Base-by-base conservation (phyloP, 2,329 filamentous ascomycete species). In the Tolypocladium nubicola region DNA sequence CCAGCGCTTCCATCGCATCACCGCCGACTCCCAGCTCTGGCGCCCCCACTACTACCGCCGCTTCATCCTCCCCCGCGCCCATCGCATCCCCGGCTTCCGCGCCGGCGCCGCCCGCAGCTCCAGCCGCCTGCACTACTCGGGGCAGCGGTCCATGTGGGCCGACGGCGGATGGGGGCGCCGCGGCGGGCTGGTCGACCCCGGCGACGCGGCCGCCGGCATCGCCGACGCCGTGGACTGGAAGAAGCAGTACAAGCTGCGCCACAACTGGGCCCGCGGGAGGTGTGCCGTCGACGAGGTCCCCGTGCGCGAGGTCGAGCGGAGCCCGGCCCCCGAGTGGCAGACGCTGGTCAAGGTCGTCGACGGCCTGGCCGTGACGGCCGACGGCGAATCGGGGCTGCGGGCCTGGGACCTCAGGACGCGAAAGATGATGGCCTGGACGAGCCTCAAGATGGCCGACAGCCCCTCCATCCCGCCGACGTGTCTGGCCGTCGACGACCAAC, bases 21-120 rank as follows among this genome's bases (percentile, higher is more conserved):
- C 89, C 9, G 79, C 81, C 56, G 94, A 97, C 70, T 87, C 88
- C 0, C 90, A 97, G 68, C 76, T 97, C 57, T 99, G 94, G 94
- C 94, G 93, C 70, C 81, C 82, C 16, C 83, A 90, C 54, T 99
- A 96, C 73, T 96, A 95, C 73, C 80, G 84, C 33, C 86, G 88
- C 61, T 97, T 96, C 71, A 89, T 97, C 37, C 81, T 89, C 40
- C 91, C 90, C 43, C 84, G 91, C 66, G 88, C 88, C 40, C 80
- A 88, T 63, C 84, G 88, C 58, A 85, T 93, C 57, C 88, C 89
- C 0, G 87, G 87, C 26, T 81, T 87, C 57, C 72, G 76, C 38
- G 65, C 73, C 33, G 71, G 73, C 11, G 64, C 66, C 1, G 63
- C 57, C 6, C 55, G 58, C 30, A 59, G 58, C 11, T 61, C 63